These are phyloP conservation scores for Harrya chromipes DNA, from an alignment of 768 basidiomycete species.

Conservation along the genomic window DNA sequence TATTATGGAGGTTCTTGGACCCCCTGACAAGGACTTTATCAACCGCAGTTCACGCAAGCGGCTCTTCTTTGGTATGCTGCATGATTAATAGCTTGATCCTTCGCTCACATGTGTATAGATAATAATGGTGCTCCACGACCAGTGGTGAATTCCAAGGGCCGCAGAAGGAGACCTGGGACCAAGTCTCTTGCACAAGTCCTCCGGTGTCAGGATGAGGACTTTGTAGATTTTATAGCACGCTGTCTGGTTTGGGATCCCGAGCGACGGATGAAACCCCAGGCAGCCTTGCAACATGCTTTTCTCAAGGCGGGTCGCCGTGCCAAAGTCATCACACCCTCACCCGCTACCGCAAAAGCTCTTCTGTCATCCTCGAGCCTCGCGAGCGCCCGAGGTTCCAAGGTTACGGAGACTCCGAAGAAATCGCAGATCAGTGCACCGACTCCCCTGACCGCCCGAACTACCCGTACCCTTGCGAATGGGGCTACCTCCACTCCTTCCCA, in stretches of 20 bases:
- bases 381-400: slow-evolving; percentile 47
- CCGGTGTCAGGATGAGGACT: slow-evolving; percentile 89
- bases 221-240: slow-evolving; percentile 95
- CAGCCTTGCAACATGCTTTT: slow-evolving; percentile 90
- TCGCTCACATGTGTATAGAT: slow-evolving; percentile 47
- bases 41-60: slow-evolving; percentile 92
- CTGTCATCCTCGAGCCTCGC: slow-evolving; percentile 56
- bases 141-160: slow-evolving; percentile 95
- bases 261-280: slow-evolving; percentile 88
- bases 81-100: neutral
- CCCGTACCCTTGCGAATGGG: slow-evolving; percentile 50
- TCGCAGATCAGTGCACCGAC: slow-evolving; percentile 88
- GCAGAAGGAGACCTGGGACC: slow-evolving; percentile 85
- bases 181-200: slow-evolving; percentile 89
- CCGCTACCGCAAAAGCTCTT: slow-evolving; percentile 50
- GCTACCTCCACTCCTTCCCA: slow-evolving; percentile 60
- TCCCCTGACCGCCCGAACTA: slow-evolving; percentile 75
- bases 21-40: slow-evolving; percentile 93
- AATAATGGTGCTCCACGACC: slow-evolving; percentile 90
- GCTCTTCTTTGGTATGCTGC: slow-evolving; percentile 84
- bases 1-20: slow-evolving; percentile 98
- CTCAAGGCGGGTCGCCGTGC: slow-evolving; percentile 62
- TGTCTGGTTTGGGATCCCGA: slow-evolving; percentile 99
- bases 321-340: slow-evolving; percentile 43
- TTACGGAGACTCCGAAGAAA: slow-evolving; percentile 80